Percentiles rank a stretch among this genome's conserved stretches.
phyloP scores from a whole-genome alignment of 495 filamentous ascomycete genomes.

The Oidiodendron maius region DNA sequence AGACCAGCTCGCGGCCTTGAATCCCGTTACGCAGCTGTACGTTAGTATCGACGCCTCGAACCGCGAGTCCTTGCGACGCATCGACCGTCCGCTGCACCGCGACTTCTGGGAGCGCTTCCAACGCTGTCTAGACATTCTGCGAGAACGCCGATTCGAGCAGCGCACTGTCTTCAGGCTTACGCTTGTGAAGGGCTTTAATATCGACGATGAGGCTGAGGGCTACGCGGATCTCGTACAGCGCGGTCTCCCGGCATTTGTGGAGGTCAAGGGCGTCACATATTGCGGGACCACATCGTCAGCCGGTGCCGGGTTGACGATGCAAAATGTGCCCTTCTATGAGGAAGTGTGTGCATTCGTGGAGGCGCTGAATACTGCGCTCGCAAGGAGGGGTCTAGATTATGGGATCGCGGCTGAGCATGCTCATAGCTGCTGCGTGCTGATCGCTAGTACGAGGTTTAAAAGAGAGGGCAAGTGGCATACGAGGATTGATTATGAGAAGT shows the following conservation, averaged over 20 bases:
- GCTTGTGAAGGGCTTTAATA: conserved; percentile 92
- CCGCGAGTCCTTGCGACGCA: conserved; percentile 75
- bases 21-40: conserved; percentile 88
- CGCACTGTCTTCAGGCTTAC: conserved; percentile 94
- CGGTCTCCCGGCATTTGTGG: conserved; percentile 83
- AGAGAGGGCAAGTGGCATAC: conserved; percentile 76
- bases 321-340: conserved; percentile 91
- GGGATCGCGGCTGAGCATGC: conserved; percentile 93
- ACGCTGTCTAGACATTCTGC: conserved; percentile 81
- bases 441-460: conserved; percentile 73
- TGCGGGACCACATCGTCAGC: conserved; percentile 81
- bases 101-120: conserved; percentile 98
- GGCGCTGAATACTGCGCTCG: conserved; percentile 60
- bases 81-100: conserved; percentile 87
- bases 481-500: conserved; percentile 79
- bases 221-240: conserved; percentile 85
- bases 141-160: conserved; percentile 72
- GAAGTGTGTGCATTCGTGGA: conserved; percentile 79
- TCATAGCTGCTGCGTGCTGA: conserved; percentile 85
- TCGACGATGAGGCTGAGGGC: conserved; percentile 85
- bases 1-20: conserved; percentile 73
- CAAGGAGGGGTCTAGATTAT: conserved; percentile 64
- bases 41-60: conserved; percentile 94
- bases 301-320: conserved; percentile 83
- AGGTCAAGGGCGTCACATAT: conserved; percentile 95